Evolutionary conservation across 208 protist species (phyloP), one percentile per base, ranked within the genome.

Genomic region (Trypanosomatidae sp.): DNA sequence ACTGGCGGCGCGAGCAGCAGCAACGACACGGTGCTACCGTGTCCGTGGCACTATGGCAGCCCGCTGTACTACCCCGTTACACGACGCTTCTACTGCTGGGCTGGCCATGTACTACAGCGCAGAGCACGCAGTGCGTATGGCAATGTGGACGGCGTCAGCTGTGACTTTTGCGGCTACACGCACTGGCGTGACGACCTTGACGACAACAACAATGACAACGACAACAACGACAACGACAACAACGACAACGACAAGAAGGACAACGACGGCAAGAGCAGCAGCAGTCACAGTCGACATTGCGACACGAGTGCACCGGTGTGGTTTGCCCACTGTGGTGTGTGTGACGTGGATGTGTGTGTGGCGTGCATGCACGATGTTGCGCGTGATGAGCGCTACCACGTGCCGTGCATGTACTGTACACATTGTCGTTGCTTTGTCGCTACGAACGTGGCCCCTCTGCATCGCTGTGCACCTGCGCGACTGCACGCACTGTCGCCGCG

Each of bases 131-230:
- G 35, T 4, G 45, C 60, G 38, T 88, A 92, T 51, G 62, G 52
- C 13, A 37, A 24, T 18, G 56, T 76, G 19, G 83, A 86, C 20
- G 83, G 78, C 22, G 61, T 92, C 33, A 84, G 69, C 57, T 92
- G 83, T 42, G 83, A 92, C 39, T 92, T 92, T 39, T 92, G 83
- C 37, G 83, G 83, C 10, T 48, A 67, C 48, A 84, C 78, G 0
- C 53, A 78, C 33, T 92, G 83, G 78, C 38, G 69, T n/a, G 11
- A 35, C 11, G 26, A 26, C 20, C 27, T 54, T 30, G 15, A 11
- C 22, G 35, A 43, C 39, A 15, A 38, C 16, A 6, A 20, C 18
- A 23, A 42, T n/a, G n/a, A n/a, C 21, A 45, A 33, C 0, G 25
- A 10, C 1, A 38, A 42, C 11, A 33, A 8, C 23, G 40, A 15